These are phyloP conservation scores for Chiua virens DNA, from an alignment of 768 basidiomycete genomes.

Conservation along the genomic window DNA sequence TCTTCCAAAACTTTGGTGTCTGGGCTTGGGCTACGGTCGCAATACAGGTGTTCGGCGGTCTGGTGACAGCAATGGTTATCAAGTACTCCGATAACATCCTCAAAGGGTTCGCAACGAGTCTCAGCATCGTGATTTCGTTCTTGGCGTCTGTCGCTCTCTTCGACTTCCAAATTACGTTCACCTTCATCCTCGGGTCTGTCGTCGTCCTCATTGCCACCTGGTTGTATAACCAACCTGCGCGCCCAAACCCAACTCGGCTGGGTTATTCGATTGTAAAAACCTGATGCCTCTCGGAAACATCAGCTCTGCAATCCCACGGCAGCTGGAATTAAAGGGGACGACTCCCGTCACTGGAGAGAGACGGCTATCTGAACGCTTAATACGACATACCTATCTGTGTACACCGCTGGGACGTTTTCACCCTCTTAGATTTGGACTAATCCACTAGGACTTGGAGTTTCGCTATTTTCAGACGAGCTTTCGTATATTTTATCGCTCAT, in stretches of 20 bases:
- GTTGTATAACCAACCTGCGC: constrained; percentile 77
- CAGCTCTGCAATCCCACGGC: neutral
- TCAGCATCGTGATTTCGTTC: constrained; percentile 95
- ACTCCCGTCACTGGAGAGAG: constrained; percentile 1
- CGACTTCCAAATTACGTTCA: constrained; percentile 81
- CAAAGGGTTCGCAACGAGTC: constrained; percentile 93
- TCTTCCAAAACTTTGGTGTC: constrained; percentile 83
- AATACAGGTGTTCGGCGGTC: constrained; percentile 88
- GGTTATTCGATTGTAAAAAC: constrained; percentile 30
- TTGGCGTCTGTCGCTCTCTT: constrained; percentile 89
- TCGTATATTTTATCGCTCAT: constrained; percentile 22
- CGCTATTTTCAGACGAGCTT: constrained; percentile 14
- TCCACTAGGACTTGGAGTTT: constrained; percentile 18
- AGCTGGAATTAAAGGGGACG: neutral
- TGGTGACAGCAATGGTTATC: constrained; percentile 92
- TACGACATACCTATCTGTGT: constrained; percentile 19
- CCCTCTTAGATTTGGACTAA: constrained; percentile 29
- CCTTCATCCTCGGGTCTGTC: constrained; percentile 81
- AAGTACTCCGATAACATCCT: constrained; percentile 90
- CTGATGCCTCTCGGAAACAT: constrained; percentile 8
- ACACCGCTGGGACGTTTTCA: constrained; percentile 23
- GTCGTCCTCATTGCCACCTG: constrained; percentile 88
- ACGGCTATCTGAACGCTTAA: constrained; percentile 13
- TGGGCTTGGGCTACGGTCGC: constrained; percentile 92
- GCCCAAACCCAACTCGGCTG: constrained; percentile 31